Conservation (phyloP, 495 filamentous ascomycete species). For the Penicillium salamii region DNA sequence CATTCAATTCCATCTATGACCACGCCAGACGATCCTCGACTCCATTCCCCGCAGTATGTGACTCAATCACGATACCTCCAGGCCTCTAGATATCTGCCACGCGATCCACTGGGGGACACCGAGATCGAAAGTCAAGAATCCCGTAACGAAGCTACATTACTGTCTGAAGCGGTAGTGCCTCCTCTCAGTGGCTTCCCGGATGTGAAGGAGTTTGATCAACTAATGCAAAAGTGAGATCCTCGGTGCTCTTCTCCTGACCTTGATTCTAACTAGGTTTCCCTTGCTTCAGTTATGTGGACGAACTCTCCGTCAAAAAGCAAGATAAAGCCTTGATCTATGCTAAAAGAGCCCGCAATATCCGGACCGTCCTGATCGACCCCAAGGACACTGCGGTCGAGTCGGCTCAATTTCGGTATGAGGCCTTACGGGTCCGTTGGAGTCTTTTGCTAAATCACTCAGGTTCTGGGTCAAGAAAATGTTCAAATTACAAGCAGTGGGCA, state of each 20-base stretch:
- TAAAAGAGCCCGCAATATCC: slow-evolving; percentile 52
- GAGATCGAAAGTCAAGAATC: slow-evolving; percentile 48
- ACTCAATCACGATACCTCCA: slow-evolving; percentile 36
- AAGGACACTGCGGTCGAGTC: slow-evolving; percentile 58
- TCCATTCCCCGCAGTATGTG: slow-evolving; percentile 36
- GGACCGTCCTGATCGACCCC: slow-evolving; percentile 50
- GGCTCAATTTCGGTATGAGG: slow-evolving; percentile 52
- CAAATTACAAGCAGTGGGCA: slow-evolving; percentile 43
- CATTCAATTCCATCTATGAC: slow-evolving; percentile 35
- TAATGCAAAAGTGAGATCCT: slow-evolving; percentile 49
- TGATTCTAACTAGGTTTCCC: slow-evolving; percentile 1
- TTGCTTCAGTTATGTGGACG: slow-evolving; percentile 42
- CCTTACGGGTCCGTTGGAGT: not conserved
- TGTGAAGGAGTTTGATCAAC: slow-evolving; percentile 49
- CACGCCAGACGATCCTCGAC: slow-evolving; percentile 27
- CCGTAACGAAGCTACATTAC: slow-evolving; percentile 39
- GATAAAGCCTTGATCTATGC: slow-evolving; percentile 59
- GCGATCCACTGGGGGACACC: slow-evolving; percentile 31
- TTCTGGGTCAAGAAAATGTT: slow-evolving; percentile 66
- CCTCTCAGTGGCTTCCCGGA: slow-evolving; percentile 51
- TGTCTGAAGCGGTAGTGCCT: slow-evolving; percentile 44
- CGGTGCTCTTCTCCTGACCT: not conserved
- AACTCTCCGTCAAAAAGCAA: slow-evolving; percentile 55
- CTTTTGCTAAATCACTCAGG: slow-evolving; percentile 27
- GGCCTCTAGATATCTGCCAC: slow-evolving; percentile 34